These are phyloP conservation scores for Paramecium pentaurelia DNA, from an alignment of 73 alveolate genomes.

Conservation along the genomic window DNA sequence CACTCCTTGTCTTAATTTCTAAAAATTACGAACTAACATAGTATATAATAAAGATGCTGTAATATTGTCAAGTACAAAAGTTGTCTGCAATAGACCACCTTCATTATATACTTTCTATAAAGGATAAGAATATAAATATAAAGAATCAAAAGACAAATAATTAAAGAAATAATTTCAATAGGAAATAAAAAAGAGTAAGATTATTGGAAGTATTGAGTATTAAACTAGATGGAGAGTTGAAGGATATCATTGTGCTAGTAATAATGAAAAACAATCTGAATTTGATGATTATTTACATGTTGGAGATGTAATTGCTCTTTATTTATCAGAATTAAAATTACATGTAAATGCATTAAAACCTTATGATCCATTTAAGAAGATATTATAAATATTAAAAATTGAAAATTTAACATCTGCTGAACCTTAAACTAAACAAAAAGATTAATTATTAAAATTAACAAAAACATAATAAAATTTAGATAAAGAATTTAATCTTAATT, in stretches of 20 bases:
- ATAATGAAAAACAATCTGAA: slow-evolving; percentile 4
- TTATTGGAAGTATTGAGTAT: slow-evolving; percentile 1
- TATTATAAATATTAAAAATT: not conserved
- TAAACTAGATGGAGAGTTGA: slow-evolving; percentile 45
- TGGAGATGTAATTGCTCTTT: slow-evolving; percentile 12
- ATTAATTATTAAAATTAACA: not conserved
- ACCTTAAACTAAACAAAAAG: not conserved
- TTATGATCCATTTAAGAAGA: slow-evolving; percentile 29
- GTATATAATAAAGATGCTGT: slow-evolving; percentile 45
- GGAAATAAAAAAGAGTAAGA: not conserved
- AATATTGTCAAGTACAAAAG: not conserved
- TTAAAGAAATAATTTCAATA: slow-evolving; percentile 5
- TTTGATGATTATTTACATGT: slow-evolving; percentile 23
- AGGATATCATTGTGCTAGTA: slow-evolving; percentile 9
- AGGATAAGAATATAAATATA: not conserved
- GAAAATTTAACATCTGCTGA: not conserved
- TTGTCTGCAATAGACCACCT: slow-evolving; percentile 32
- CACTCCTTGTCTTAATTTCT: slow-evolving; percentile 10
- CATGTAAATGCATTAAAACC: slow-evolving; percentile 32
- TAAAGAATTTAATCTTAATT: not conserved
- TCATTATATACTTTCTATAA: not conserved
- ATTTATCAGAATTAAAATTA: slow-evolving; percentile 30
- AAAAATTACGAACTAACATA: slow-evolving; percentile 14
- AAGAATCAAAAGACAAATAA: slow-evolving; percentile 15
- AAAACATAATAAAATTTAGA: not conserved